phyloP scores from a whole-genome alignment of 1,284 basidiomycete genomes.

The Takashimella koratensis region DNA sequence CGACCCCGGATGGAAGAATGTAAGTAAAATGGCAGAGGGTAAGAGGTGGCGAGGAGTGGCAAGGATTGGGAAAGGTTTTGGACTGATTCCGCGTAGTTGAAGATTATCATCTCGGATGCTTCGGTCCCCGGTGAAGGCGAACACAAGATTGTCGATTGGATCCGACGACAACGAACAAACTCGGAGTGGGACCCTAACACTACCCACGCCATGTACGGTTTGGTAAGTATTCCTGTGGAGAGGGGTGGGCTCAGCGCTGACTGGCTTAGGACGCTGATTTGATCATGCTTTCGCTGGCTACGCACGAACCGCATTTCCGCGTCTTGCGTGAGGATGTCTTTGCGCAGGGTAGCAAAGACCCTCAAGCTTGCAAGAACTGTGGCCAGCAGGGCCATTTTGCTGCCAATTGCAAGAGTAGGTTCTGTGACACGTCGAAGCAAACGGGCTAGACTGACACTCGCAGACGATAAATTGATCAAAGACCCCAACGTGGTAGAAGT shows the following conservation, averaged over 20 bases:
- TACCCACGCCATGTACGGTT: constrained; percentile 92
- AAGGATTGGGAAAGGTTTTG: too few species aligned
- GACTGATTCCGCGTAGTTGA: constrained; percentile 57
- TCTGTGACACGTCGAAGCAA: too few species aligned
- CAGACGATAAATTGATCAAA: constrained; percentile 53
- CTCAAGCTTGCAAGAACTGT: constrained; percentile 74
- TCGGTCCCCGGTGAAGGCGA: constrained; percentile 98
- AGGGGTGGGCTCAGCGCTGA: constrained; percentile 10
- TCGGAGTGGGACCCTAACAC: constrained; percentile 92
- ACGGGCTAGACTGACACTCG: background rate
- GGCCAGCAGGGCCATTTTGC: constrained; percentile 92
- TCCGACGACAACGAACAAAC: constrained; percentile 83
- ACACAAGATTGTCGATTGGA: constrained; percentile 99
- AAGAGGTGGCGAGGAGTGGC: too few species aligned
- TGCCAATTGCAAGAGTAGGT: constrained; percentile 75
- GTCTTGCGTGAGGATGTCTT: constrained; percentile 99
- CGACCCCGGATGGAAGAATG: constrained; percentile 93
- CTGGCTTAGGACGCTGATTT: constrained; percentile 84
- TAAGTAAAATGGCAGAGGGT: too few species aligned
- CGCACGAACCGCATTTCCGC: constrained; percentile 96
- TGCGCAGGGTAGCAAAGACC: constrained; percentile 69
- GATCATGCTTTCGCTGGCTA: constrained; percentile 97
- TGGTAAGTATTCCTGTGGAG: constrained; percentile 57
- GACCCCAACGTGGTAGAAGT: constrained; percentile 57
- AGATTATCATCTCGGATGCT: constrained; percentile 96